A percentile compares a stretch with the other conserved stretches of the same genome.
Conservation (phyloP, 2,329 filamentous ascomycete genomes). For the Stromatinia cepivora region DNA sequence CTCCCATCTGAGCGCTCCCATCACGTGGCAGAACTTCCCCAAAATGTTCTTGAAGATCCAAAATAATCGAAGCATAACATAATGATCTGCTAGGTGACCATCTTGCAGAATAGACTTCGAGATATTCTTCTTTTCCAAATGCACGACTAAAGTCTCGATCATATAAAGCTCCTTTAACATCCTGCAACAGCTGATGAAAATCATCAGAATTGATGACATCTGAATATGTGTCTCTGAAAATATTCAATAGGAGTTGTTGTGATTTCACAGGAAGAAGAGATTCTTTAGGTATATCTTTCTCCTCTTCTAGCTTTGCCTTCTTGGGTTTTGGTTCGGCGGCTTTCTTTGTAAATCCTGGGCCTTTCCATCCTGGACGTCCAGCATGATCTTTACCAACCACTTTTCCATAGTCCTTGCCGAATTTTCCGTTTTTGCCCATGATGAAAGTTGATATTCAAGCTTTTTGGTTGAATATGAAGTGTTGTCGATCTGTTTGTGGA, state of each 20-base stretch:
- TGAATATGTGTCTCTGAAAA: conserved; percentile 68
- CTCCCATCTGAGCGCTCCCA: background rate
- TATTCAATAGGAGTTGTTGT: conserved; percentile 70
- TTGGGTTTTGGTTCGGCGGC: conserved; percentile 25
- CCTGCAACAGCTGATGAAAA: conserved; percentile 65
- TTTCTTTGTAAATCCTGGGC: conserved; percentile 35
- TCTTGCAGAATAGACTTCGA: conserved; percentile 81
- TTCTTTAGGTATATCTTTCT: conserved; percentile 22
- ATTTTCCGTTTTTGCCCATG: conserved; percentile 37
- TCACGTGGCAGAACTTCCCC: conserved; percentile 18
- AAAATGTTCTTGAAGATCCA: conserved; percentile 20
- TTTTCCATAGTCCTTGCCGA: conserved; percentile 34
- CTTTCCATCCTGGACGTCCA: conserved; percentile 36
- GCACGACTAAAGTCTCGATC: conserved; percentile 80
- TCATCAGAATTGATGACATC: conserved; percentile 48
- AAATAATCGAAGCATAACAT: conserved; percentile 66
- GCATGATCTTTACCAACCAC: conserved; percentile 34
- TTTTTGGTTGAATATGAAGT: background rate
- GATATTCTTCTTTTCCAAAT: conserved; percentile 69
- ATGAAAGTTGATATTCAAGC: background rate
- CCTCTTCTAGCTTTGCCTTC: conserved; percentile 18
- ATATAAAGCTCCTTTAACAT: conserved; percentile 83
- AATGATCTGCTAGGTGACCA: conserved; percentile 89
- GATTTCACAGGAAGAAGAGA: conserved; percentile 49
- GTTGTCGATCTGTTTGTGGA: background rate